Base-by-base conservation (phyloP, 2,329 filamentous ascomycete species). In the Nemania sp. region DNA sequence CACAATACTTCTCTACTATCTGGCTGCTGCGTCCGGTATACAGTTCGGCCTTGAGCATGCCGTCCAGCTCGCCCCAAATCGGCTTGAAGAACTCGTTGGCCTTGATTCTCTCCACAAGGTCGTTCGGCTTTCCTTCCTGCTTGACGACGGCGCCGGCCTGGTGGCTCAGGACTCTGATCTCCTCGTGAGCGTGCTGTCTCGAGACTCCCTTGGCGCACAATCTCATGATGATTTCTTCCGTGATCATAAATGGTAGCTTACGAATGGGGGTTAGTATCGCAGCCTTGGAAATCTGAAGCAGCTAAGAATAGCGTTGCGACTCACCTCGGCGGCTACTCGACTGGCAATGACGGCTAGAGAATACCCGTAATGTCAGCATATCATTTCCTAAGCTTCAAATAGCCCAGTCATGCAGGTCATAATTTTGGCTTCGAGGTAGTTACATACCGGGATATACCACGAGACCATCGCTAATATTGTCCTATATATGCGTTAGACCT, bases 201-300 rank as follows among this genome's bases (percentile, higher is more conserved):
- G 60, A 66, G 3, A 42, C 63, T 24, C 67, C 66, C 26, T 65
- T 61, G 2, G 65, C 64, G 22, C 64, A 60, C 3, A 68, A 36
- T 50, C 63, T 66, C 65, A 68, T 68, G 34, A 64, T 64, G 61
- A 66, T 64, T 51, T 58, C 17, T 49, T 70, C 68, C 1, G 66
- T 91, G 6, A 85, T 81, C 88, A 93, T 95, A 74, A 96, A 96
- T 1, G 92, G 92, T 12, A 97, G 81, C 43, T n/a, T n/a, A n/a
- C n/a, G n/a, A n/a, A n/a, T n/a, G n/a, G n/a, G n/a, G n/a, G n/a
- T n/a, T n/a, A n/a, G n/a, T n/a, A n/a, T n/a, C n/a, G n/a, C n/a
- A n/a, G n/a, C n/a, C n/a, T n/a, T n/a, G n/a, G n/a, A n/a, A n/a
- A n/a, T n/a, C n/a, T n/a, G n/a, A n/a, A n/a, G n/a, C n/a, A n/a